A percentile compares a stretch with the other conserved stretches of the same genome.
Conservation (phyloP, 345 rosid species). For the Arabidopsis suecica region DNA sequence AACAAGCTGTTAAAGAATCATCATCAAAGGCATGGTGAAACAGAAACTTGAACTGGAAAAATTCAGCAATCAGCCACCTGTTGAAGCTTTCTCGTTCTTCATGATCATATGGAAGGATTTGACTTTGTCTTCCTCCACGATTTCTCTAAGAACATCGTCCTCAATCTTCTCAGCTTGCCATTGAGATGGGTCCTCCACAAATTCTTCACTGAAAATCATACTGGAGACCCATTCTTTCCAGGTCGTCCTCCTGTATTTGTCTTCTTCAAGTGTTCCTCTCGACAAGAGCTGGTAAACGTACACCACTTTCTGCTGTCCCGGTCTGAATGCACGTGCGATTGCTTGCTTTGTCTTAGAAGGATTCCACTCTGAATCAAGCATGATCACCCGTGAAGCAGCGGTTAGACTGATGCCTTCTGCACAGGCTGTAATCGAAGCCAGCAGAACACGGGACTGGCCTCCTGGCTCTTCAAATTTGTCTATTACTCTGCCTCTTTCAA, state of each 20-base stretch:
- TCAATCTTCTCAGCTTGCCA: conserved; percentile 90
- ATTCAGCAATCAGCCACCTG: conserved; percentile 46
- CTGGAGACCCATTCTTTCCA: conserved; percentile 98
- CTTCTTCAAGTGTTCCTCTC: conserved; percentile 82
- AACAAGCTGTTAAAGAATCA: conserved; percentile 21
- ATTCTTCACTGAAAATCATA: conserved; percentile 90
- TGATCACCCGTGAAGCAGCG: conserved; percentile 86
- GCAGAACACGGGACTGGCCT: conserved; percentile 62
- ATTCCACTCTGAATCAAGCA: conserved; percentile 87
- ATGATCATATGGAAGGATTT: conserved; percentile 90
- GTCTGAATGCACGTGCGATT: conserved; percentile 87
- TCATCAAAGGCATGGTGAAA: conserved; percentile 10
- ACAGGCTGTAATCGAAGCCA: conserved; percentile 90
- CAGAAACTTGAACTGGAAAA: background rate
- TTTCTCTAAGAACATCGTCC: conserved; percentile 79
- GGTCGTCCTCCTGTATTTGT: conserved; percentile 81
- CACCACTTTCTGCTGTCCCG: conserved; percentile 89
- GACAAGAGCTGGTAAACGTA: conserved; percentile 91
- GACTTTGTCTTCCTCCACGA: conserved; percentile 73
- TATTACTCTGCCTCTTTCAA: conserved; percentile 84
- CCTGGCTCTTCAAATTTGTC: conserved; percentile 82
- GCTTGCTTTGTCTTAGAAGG: conserved; percentile 97
- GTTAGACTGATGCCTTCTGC: conserved; percentile 95
- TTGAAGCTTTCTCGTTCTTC: conserved; percentile 68
- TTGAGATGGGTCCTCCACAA: conserved; percentile 81